Conservation (phyloP, 306 rosid genomes). For the Spatholobus suberectus region DNA sequence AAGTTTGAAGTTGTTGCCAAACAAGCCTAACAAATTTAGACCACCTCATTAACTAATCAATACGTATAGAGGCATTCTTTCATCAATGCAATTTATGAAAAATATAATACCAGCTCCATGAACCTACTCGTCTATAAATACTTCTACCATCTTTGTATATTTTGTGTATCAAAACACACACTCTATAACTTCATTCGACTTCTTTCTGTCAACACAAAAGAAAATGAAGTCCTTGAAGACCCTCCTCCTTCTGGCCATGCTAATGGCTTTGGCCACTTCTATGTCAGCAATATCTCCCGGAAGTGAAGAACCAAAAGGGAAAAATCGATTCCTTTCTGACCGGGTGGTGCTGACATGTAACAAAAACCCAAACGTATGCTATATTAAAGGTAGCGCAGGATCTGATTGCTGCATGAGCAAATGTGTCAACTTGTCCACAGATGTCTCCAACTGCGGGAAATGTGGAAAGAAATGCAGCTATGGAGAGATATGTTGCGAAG, state of each 20-base stretch:
- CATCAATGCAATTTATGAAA: neutral
- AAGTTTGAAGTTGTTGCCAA: slow-evolving; percentile 26
- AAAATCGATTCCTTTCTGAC: slow-evolving; percentile 43
- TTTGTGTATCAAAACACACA: slow-evolving; percentile 35
- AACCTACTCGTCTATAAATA: slow-evolving; percentile 43
- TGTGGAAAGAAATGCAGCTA: slow-evolving; percentile 70
- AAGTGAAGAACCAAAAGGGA: slow-evolving; percentile 29
- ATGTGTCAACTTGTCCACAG: slow-evolving; percentile 55
- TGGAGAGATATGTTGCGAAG: slow-evolving; percentile 64
- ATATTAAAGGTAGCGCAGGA: slow-evolving; percentile 49
- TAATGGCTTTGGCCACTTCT: slow-evolving; percentile 51
- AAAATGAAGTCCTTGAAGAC: slow-evolving; percentile 46
- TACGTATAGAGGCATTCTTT: neutral
- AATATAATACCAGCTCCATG: slow-evolving; percentile 8
- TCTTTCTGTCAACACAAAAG: neutral
- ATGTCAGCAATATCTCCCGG: slow-evolving; percentile 20
- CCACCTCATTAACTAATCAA: slow-evolving; percentile 40
- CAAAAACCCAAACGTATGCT: slow-evolving; percentile 55
- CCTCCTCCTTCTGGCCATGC: slow-evolving; percentile 50
- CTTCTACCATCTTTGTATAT: slow-evolving; percentile 1
- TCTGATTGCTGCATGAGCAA: slow-evolving; percentile 54
- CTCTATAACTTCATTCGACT: neutral
- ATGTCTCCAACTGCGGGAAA: slow-evolving; percentile 61
- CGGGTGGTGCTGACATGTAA: slow-evolving; percentile 47
- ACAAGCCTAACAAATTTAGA: slow-evolving; percentile 55